phyloP scores from a whole-genome alignment of 176 grass and related monocot genomes.

The Puya raimondii region DNA sequence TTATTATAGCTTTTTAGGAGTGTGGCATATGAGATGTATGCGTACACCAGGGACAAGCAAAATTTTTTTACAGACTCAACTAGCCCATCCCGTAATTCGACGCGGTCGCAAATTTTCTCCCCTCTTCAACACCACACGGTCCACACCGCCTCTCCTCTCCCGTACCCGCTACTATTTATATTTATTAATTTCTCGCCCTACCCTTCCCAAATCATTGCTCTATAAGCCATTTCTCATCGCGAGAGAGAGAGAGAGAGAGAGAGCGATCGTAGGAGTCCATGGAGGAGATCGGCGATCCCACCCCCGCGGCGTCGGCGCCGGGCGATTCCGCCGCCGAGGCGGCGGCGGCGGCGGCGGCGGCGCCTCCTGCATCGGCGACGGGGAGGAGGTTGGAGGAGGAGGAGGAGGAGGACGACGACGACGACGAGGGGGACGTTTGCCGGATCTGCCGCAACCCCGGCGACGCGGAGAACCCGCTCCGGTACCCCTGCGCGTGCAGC shows the following conservation, averaged over 20 bases:
- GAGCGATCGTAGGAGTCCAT: not conserved
- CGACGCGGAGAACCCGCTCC: conserved; percentile 70
- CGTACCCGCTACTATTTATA: too few relatives aligned
- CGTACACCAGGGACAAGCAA: too few relatives aligned
- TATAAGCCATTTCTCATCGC: not conserved
- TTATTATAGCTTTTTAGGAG: too few relatives aligned
- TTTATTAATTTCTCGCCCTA: too few relatives aligned
- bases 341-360: conserved; percentile 14
- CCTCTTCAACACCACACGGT: too few relatives aligned
- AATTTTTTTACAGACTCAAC: too few relatives aligned
- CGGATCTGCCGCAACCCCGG: conserved; percentile 99
- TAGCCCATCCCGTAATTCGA: too few relatives aligned
- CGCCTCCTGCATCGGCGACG: conserved; percentile 15
- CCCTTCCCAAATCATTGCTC: too few relatives aligned
- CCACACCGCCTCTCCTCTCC: too few relatives aligned
- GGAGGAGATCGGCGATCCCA: not conserved
- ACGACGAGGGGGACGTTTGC: conserved; percentile 77
- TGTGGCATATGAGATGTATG: too few relatives aligned
- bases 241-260: not conserved
- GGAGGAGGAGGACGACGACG: conserved; percentile 50
- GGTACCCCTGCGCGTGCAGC: conserved; percentile 97
- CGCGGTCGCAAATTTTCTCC: too few relatives aligned
- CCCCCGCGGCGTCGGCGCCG: conserved; percentile 24
- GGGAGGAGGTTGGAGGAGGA: conserved; percentile 34
- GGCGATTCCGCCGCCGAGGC: not conserved